phyloP scores from a whole-genome alignment of 169 alveolate genomes.

The Plasmodium gonderi region DNA sequence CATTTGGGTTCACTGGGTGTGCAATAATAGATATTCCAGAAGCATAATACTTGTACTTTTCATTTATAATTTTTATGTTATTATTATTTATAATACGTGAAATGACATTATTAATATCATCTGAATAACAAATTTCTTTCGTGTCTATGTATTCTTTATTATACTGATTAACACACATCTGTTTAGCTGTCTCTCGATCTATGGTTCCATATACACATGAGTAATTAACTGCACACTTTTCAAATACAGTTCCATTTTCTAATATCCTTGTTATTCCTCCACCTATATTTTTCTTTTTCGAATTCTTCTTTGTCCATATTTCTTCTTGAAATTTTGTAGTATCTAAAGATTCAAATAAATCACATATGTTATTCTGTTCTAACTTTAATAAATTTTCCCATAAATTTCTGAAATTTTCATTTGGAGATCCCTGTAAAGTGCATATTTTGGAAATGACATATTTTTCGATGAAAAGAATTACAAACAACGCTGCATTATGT shows the following conservation, averaged over 20 bases:
- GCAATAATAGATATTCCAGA: slow-evolving; percentile 88
- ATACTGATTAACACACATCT: slow-evolving; percentile 82
- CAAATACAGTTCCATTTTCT: slow-evolving; percentile 87
- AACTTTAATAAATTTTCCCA: slow-evolving; percentile 74
- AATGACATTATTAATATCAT: slow-evolving; percentile 25
- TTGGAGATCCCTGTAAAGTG: slow-evolving; percentile 58
- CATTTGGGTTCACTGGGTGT: slow-evolving; percentile 89
- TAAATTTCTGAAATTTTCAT: slow-evolving; percentile 75
- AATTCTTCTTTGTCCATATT: slow-evolving; percentile 80
- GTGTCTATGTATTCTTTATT: slow-evolving; percentile 47
- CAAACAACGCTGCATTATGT: neutral
- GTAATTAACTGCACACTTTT: slow-evolving; percentile 88
- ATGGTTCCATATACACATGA: slow-evolving; percentile 83
- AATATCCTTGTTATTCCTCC: slow-evolving; percentile 86
- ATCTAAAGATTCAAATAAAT: slow-evolving; percentile 70
- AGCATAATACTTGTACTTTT: slow-evolving; percentile 83
- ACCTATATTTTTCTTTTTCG: slow-evolving; percentile 76
- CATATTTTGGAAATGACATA: neutral
- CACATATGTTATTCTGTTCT: slow-evolving; percentile 71
- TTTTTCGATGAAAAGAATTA: neutral
- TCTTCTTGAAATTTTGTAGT: slow-evolving; percentile 75
- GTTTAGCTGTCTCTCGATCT: slow-evolving; percentile 77
- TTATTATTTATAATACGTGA: slow-evolving; percentile 57
- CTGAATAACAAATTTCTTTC: slow-evolving; percentile 33
- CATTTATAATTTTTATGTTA: slow-evolving; percentile 55